Evolutionary conservation across 192 early-diverging fungal species (phyloP).

Genomic region (Coemansia nantahalensis): DNA sequence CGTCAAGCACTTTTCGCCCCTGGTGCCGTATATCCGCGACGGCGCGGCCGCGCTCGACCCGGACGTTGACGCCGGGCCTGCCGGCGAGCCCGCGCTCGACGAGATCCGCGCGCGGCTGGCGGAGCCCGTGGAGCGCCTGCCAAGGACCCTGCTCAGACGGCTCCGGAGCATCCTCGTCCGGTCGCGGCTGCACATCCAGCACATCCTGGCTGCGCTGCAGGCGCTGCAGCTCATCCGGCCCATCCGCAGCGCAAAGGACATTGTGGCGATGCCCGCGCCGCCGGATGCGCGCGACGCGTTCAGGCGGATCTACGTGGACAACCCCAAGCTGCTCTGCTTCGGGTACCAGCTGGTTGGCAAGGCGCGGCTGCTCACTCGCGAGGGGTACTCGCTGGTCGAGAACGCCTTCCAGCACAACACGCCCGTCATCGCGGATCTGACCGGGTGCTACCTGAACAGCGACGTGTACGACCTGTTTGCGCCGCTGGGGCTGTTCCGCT

Average conservation of each 20-base stretch:
- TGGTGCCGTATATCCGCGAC: constrained; percentile 24
- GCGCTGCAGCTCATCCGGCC: constrained; percentile 37
- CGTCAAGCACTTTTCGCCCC: constrained; percentile 1
- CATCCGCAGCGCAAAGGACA: constrained; percentile 10
- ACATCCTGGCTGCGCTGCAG: constrained; percentile 14
- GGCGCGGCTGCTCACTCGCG: constrained; percentile 19
- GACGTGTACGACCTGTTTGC: constrained; percentile 20
- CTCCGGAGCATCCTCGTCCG: background rate
- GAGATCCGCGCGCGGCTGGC: constrained; percentile 22
- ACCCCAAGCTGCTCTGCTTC: constrained; percentile 4
- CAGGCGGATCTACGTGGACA: background rate
- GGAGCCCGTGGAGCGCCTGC: constrained; percentile 28
- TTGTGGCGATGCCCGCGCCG: constrained; percentile 11
- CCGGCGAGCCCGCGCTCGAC: constrained; percentile 7
- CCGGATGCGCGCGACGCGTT: constrained; percentile 25
- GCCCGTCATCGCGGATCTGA: background rate
- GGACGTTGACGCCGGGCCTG: background rate
- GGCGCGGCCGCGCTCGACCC: constrained; percentile 3
- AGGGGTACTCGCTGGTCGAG: constrained; percentile 10
- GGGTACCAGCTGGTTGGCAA: constrained; percentile 38
- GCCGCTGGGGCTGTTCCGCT: constrained; percentile 6
- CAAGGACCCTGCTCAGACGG: background rate
- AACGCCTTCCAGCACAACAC: constrained; percentile 1
- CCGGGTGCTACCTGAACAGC: constrained; percentile 14
- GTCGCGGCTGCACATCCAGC: background rate